Base-by-base conservation (phyloP, 2,329 filamentous ascomycete genomes). In the Chaetomiaceae sp. region DNA sequence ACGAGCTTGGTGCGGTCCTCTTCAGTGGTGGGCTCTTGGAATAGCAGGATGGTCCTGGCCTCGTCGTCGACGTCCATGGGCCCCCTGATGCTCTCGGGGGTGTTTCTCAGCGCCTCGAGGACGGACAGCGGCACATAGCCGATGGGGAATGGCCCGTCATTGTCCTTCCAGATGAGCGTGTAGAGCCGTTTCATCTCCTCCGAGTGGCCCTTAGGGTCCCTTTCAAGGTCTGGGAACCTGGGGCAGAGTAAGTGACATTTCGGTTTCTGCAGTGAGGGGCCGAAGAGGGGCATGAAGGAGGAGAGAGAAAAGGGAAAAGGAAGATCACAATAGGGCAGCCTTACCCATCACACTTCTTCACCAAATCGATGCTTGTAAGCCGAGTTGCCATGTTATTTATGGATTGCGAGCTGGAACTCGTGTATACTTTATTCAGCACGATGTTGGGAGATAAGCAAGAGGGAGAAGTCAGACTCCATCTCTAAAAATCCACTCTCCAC, bases 171-270 rank as follows among this genome's bases (percentile, higher is more conserved):
- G 9, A 82, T 70, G 12, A 86, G 70, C 14, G 87, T 82, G 64
- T 83, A 88, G 56, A 95, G 76, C 21, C 39, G 17, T 3, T 73
- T 75, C 61, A 82, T 78, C 52, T 81, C 68, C 55, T 79, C 69
- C 38, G 72, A 67, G 39, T 85, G 82, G 44, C 73, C 71, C 51
- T 76, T 65, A 9, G 80, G 76, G 57, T 84, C 73, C 48, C 73
- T 75, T 50, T 85, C 75, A 50, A 78, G 76, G 69, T 95, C 89
- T 1, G 90, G 90, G 63, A 95, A 95, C 62, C 87, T 92, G 61
- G 44, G 6, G 25, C 25, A 10, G 13, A 13, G 13, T 14, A 16
- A 49, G 20, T 25, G 37, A 48, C n/a, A n/a, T n/a, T n/a, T n/a
- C n/a, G n/a, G n/a, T n/a, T n/a, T n/a, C n/a, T n/a, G n/a, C n/a